Evolutionary conservation across 306 rosid genomes (phyloP).

Genomic region (Casuarina cunninghamiana): DNA sequence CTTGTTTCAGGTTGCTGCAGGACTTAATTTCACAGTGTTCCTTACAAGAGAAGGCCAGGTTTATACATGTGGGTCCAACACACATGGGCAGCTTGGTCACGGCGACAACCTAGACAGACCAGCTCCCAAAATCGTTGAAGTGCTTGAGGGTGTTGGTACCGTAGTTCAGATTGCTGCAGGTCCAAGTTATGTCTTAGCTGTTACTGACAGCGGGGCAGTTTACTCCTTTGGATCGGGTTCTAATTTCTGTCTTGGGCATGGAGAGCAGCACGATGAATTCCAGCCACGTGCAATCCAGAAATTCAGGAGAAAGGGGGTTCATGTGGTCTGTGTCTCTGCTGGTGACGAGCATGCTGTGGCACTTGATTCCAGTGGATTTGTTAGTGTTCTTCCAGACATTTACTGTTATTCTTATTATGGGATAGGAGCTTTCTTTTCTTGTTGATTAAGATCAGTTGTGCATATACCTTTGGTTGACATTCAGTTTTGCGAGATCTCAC

Average conservation of each 20-base stretch:
- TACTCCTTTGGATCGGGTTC: slow-evolving; percentile 93
- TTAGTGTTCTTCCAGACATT: slow-evolving; percentile 44
- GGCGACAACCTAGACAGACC: slow-evolving; percentile 72
- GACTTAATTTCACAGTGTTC: slow-evolving; percentile 84
- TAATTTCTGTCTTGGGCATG: slow-evolving; percentile 95
- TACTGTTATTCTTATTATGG: neutral
- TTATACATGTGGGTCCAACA: slow-evolving; percentile 80
- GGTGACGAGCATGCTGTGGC: slow-evolving; percentile 97
- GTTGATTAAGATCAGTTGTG: neutral
- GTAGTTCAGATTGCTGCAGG: slow-evolving; percentile 84
- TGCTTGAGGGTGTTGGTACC: slow-evolving; percentile 49
- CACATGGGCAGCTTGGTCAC: slow-evolving; percentile 91
- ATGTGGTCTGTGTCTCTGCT: slow-evolving; percentile 79
- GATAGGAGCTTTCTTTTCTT: slow-evolving; percentile 5
- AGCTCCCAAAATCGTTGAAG: slow-evolving; percentile 65
- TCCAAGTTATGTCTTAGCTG: slow-evolving; percentile 71
- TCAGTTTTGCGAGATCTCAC: slow-evolving; percentile 15
- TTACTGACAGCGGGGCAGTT: slow-evolving; percentile 59
- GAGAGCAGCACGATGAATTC: slow-evolving; percentile 81
- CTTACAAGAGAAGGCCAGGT: slow-evolving; percentile 80
- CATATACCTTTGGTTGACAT: slow-evolving; percentile 17
- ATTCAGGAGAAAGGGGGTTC: slow-evolving; percentile 66
- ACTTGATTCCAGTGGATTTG: slow-evolving; percentile 84
- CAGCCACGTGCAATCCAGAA: slow-evolving; percentile 76
- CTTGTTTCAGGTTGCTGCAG: slow-evolving; percentile 75